phyloP scores from a whole-genome alignment of 352 stramenopile species.

The Globisporangium barbulae region DNA sequence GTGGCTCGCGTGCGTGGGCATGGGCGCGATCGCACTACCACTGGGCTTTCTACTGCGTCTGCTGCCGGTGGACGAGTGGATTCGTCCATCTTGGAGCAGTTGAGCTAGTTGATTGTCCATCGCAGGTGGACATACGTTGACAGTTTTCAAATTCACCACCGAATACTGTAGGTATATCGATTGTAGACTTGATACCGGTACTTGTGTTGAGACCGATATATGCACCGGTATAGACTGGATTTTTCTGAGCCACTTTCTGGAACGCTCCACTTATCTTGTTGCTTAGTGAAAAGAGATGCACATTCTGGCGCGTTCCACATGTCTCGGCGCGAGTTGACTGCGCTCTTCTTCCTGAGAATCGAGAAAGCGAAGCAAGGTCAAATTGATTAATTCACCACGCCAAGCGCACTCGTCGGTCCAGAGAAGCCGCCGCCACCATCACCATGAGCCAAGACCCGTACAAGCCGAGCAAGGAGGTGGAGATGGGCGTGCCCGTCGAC shows the following conservation, averaged over 20 bases:
- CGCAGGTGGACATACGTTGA: not conserved
- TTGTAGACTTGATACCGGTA: too few relatives aligned
- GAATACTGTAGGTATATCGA: too few relatives aligned
- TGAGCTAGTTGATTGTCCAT: not conserved
- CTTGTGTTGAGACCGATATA: too few relatives aligned
- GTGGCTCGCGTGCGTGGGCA: slow-evolving; percentile 23
- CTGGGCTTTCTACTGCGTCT: slow-evolving; percentile 30
- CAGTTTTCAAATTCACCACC: not conserved
- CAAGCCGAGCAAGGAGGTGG: slow-evolving; percentile 18
- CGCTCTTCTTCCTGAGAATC: too few relatives aligned
- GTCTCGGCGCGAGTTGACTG: not conserved
- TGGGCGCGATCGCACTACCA: slow-evolving; percentile 19
- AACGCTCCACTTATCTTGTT: not conserved
- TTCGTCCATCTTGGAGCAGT: not conserved
- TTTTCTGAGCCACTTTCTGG: not conserved
- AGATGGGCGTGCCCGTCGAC: slow-evolving; percentile 15
- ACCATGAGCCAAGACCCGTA: slow-evolving; percentile 19
- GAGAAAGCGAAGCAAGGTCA: not conserved
- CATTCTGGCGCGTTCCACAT: not conserved
- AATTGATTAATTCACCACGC: not conserved
- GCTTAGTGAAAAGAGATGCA: too few relatives aligned
- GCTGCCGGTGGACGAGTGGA: not conserved
- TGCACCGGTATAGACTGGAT: not conserved
- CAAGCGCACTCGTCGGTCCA: not conserved
- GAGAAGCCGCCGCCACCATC: not conserved